Evolutionary conservation across 495 filamentous ascomycete genomes (phyloP), one percentile per base, ranked within the genome.

Genomic region (Annulohypoxylon moriforme): DNA sequence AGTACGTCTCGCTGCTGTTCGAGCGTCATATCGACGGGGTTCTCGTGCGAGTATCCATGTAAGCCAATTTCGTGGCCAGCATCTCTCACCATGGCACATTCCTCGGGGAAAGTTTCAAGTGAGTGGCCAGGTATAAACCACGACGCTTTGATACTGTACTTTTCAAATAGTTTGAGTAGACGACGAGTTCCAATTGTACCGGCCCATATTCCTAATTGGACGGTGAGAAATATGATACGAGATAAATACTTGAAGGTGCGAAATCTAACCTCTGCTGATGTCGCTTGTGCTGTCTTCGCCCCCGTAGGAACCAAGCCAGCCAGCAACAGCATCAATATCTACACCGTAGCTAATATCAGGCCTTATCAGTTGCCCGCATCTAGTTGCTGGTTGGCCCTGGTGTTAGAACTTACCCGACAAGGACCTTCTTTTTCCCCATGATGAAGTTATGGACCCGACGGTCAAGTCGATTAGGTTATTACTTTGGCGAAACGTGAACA

Each of bases 41-140:
- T 94, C 78, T 95, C 92, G 74, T 94, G 92, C 3, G 85, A 88
- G 77, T 95, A 91, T 0, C 90, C 90, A 64, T 91, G 90, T 0
- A 92, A 86, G 6, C 92, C 92, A 70, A 94, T 93, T 75, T 94
- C 92, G 74, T 93, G 92, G 1, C 92, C 92, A 3, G 86, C 82
- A 64, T 94, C 92, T n/a, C 89, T 84, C 29, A 95, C 85, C 81
- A 87, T 85, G 27, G 88, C 87, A 72, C 89, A 92, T 73, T 93
- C 90, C 74, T 92, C 90, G 0, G 91, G 92, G 74, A 94, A 94
- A 0, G 78, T 93, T 67, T 95, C 92, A 14, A 95, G 85, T 0
- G 88, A 90, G 78, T 95, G 92, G 0, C 91, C 92, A 0, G 92
- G 92, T 65, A 95, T 93, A 78, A 95, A 94, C 89, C 90, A 94